Percentiles rank a stretch among this genome's conserved stretches.
These are phyloP conservation scores for Rostrohypoxylon terebratum DNA, from an alignment of 495 filamentous ascomycete genomes.

Conservation along the genomic window DNA sequence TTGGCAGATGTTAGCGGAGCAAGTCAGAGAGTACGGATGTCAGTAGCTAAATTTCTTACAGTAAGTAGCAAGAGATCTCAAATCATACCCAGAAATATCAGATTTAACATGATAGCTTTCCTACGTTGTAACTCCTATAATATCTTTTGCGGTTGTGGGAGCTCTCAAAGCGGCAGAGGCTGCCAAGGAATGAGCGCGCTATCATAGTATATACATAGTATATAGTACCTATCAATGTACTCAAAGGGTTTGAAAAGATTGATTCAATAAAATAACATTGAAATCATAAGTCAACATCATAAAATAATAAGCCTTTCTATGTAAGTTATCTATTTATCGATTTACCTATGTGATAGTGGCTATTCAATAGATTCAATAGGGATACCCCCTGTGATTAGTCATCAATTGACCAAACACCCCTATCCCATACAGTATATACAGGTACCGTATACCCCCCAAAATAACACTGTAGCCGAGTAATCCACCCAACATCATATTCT, in stretches of 20 bases:
- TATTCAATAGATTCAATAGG: too few relatives aligned
- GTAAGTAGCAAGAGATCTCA: conserved; percentile 56
- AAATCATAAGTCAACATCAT: too few relatives aligned
- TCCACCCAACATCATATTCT: not conserved
- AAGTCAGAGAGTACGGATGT: conserved; percentile 70
- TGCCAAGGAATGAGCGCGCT: conserved; percentile 8
- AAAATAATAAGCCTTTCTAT: too few relatives aligned
- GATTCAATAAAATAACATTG: too few relatives aligned
- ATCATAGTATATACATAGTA: too few relatives aligned
- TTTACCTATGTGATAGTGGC: too few relatives aligned
- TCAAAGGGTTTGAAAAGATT: too few relatives aligned
- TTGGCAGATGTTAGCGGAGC: conserved; percentile 73
- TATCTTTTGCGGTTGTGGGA: conserved; percentile 53
- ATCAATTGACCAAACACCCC: not conserved
- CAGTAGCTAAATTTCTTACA: conserved; percentile 76
- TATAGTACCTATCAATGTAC: too few relatives aligned
- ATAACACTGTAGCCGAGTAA: not conserved
- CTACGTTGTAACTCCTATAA: conserved; percentile 50
- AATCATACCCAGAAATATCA: not conserved
- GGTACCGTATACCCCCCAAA: not conserved
- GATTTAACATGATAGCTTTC: conserved; percentile 32
- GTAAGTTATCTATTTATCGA: too few relatives aligned
- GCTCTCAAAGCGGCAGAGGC: conserved; percentile 38
- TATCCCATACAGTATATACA: not conserved
- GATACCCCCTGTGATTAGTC: not conserved